A percentile compares a stretch with the other conserved stretches of the same genome.
Conservation (phyloP, 768 basidiomycete genomes). For the Lactifluus volemus region DNA sequence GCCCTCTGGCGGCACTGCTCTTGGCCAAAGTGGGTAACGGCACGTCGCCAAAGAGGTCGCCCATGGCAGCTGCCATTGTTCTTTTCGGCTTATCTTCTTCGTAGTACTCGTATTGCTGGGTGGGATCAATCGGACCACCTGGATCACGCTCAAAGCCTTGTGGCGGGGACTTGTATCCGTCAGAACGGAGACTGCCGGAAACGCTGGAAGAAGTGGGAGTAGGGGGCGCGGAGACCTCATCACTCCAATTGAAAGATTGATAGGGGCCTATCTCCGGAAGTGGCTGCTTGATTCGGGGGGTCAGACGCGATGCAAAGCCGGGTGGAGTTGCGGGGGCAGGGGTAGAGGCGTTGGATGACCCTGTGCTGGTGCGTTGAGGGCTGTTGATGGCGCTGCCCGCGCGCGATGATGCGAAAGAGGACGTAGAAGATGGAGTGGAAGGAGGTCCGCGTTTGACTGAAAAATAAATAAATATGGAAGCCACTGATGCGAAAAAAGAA, state of each 20-base stretch:
- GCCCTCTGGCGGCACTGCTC: not conserved
- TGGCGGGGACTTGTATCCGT: not conserved
- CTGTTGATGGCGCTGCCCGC: no score
- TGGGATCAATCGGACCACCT: not conserved
- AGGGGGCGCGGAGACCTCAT: not conserved
- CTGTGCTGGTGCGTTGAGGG: not conserved
- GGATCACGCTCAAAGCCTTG: not conserved
- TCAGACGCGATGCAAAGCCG: not conserved
- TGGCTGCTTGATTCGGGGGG: not conserved
- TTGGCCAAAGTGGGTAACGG: not conserved
- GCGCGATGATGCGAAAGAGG: no score
- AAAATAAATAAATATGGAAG: no score
- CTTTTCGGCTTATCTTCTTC: not conserved
- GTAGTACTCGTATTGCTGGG: not conserved
- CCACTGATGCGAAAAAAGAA: not conserved
- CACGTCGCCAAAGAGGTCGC: not conserved
- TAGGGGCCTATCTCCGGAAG: not conserved
- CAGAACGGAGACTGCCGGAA: not conserved
- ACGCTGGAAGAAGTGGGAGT: not conserved
- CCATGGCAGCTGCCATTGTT: not conserved
- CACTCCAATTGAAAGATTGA: constrained; percentile 9
- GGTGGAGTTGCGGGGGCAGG: not conserved
- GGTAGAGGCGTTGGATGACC: not conserved
- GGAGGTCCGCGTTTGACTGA: not conserved
- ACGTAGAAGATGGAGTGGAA: no score